Base-by-base conservation (phyloP, 192 early-diverging fungal species). In the Coemansia nantahalensis region DNA sequence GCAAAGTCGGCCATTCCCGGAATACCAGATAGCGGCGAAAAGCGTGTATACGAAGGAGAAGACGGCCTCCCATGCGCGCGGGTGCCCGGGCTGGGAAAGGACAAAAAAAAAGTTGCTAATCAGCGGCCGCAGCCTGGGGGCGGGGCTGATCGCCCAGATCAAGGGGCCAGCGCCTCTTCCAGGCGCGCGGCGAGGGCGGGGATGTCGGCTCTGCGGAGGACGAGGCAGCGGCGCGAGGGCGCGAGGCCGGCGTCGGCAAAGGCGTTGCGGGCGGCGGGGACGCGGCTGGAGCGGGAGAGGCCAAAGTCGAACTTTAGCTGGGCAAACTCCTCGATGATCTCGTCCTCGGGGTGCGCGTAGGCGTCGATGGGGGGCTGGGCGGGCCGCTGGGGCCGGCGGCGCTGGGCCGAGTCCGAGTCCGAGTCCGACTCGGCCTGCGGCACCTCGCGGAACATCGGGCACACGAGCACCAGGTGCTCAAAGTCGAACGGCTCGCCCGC, bases 311-410 rank as follows among this genome's bases (percentile, higher is more conserved):
- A 90, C 36, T 81, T 80, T 26, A 85, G 64, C 28, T 80, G 65
- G 1, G 88, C 85, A 68, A 85, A 84, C 68, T 83, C 79, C 44
- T 88, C 86, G 39, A 95, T 72, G 45, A 95, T 82, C 56, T 95
- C 95, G 60, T 98, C 95, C 51, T 98, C 95, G 1, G 88, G 80
- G 59, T 95, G 94, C 58, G 88, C 87, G 64, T 89, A 92, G 57
- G 87, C 63, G 33, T 65, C 62, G 8, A 65, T 22, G 7, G 19
- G n/a, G n/a, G n/a, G n/a, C n/a, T n/a, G n/a, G n/a, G n/a, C n/a
- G n/a, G n/a, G 18, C 21, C 11, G 22, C 3, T 14, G 24, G 17
- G 2, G 2, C 13, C 41, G 34, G 4, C 34, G 34, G 12, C 19
- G 10, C 62, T 75, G 48, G 14, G 3, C 35, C 56, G 57, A 45